phyloP scores from a whole-genome alignment of 352 stramenopile genomes.

The Phytopythium boreale region DNA sequence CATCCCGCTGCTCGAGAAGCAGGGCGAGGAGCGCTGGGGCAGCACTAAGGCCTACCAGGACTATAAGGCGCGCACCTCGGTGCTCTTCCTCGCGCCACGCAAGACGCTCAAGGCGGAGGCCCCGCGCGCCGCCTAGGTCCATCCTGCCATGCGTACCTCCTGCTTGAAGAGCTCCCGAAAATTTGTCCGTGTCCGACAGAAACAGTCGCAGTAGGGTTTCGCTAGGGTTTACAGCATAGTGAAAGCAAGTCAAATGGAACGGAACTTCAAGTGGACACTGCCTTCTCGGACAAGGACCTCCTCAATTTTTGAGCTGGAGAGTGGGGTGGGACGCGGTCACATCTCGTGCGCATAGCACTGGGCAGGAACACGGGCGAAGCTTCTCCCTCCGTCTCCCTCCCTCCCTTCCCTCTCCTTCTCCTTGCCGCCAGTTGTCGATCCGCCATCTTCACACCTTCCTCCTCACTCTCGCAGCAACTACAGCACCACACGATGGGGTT shows the following conservation, averaged over 20 bases:
- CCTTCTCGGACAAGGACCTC: not conserved
- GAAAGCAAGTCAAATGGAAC: not conserved
- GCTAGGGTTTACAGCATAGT: not conserved
- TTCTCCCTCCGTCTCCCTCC: not conserved
- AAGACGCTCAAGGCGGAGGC: not conserved
- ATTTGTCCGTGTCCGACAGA: not conserved
- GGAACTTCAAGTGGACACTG: not conserved
- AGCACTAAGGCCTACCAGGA: constrained; percentile 53
- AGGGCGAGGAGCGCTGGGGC: constrained; percentile 70
- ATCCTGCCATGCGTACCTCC: not conserved
- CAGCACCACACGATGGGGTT: constrained; percentile 31
- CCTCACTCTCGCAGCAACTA: not conserved
- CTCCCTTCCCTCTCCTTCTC: not conserved
- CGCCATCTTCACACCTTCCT: not conserved
- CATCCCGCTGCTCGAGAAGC: constrained; percentile 75
- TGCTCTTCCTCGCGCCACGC: constrained; percentile 43
- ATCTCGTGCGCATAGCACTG: not conserved
- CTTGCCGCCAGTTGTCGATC: not conserved
- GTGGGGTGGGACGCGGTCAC: not conserved
- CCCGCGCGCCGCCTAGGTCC: constrained; percentile 1
- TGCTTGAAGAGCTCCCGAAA: not conserved
- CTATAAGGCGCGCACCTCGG: constrained; percentile 74
- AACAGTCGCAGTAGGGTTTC: not conserved
- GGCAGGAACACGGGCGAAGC: not conserved
- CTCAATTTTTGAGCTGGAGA: not conserved